Conservation (phyloP, 1,284 basidiomycete genomes). For the Ganoderma lingzhi region DNA sequence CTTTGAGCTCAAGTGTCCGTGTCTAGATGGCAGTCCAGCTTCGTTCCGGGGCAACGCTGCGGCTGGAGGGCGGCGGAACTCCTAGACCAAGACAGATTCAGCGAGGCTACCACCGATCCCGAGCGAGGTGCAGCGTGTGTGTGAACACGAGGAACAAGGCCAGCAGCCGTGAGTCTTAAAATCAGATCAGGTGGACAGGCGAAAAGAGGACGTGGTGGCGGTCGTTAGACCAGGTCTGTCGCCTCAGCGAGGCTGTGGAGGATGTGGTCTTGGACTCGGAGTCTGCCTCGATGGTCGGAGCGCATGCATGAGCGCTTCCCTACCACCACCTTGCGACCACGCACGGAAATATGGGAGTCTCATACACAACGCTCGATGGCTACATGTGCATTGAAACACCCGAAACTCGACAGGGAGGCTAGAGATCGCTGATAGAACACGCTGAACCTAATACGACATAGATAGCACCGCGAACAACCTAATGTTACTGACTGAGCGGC, state of each 20-base stretch:
- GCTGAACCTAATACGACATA: slow-evolving; percentile 30
- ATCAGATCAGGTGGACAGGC: neutral
- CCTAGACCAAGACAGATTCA: neutral
- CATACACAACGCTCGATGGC: neutral
- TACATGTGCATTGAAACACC: neutral
- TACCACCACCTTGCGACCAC: neutral
- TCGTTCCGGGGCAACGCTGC: neutral
- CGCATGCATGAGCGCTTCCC: slow-evolving; percentile 6
- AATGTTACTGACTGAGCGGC: slow-evolving; percentile 26
- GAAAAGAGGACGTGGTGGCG: neutral
- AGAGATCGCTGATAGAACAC: slow-evolving; percentile 7
- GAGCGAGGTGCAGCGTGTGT: neutral
- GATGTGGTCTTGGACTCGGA: neutral
- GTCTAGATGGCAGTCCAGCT: neutral
- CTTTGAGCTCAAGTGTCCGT: neutral
- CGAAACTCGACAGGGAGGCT: neutral
- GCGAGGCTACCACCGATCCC: neutral
- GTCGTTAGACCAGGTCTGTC: neutral
- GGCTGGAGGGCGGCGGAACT: neutral
- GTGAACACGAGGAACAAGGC: slow-evolving; percentile 2
- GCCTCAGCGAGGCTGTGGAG: slow-evolving; percentile 11
- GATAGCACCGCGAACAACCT: slow-evolving; percentile 31
- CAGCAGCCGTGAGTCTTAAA: neutral
- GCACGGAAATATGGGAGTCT: neutral
- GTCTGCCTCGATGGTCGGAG: slow-evolving; percentile 5